A percentile compares a stretch with the other conserved stretches of the same genome.
phyloP scores from a whole-genome alignment of 108 stramenopile genomes.

The Chaetoceros muelleri region DNA sequence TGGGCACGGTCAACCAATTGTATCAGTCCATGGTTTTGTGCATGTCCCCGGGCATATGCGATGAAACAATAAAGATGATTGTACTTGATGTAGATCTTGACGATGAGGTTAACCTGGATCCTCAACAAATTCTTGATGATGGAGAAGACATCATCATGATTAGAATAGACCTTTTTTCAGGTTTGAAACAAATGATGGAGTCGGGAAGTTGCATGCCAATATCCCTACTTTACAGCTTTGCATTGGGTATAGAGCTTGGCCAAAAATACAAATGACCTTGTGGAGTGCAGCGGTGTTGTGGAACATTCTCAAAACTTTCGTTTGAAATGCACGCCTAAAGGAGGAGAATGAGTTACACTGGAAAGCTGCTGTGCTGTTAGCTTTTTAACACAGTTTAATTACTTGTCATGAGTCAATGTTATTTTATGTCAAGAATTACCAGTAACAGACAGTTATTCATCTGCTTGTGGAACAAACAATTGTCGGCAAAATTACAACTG shows the following conservation, averaged over 20 bases:
- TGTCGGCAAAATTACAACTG: conserved; percentile 9
- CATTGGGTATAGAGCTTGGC: conserved; percentile 29
- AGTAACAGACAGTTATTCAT: not conserved
- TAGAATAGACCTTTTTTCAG: conserved; percentile 13
- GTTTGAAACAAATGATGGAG: conserved; percentile 19
- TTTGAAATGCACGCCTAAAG: not conserved
- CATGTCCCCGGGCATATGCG: conserved; percentile 52
- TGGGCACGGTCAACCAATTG: conserved; percentile 21
- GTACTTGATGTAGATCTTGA: conserved; percentile 49
- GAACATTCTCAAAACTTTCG: no score
- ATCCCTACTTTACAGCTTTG: conserved; percentile 22
- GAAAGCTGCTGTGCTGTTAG: no score
- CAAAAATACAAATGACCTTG: not conserved
- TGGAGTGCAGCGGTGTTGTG: no score
- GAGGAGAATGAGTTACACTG: not conserved
- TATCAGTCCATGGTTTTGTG: conserved; percentile 18
- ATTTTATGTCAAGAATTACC: not conserved
- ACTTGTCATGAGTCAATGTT: no score
- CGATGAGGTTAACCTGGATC: conserved; percentile 22
- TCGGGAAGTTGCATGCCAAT: conserved; percentile 19
- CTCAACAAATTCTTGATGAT: conserved; percentile 11
- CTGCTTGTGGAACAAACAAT: not conserved
- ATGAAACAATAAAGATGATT: conserved; percentile 48
- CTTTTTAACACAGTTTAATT: no score
- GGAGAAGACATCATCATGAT: conserved; percentile 20